Evolutionary conservation across 140 eudicot species (phyloP).

Genomic region (Erigeron philadelphicus): DNA sequence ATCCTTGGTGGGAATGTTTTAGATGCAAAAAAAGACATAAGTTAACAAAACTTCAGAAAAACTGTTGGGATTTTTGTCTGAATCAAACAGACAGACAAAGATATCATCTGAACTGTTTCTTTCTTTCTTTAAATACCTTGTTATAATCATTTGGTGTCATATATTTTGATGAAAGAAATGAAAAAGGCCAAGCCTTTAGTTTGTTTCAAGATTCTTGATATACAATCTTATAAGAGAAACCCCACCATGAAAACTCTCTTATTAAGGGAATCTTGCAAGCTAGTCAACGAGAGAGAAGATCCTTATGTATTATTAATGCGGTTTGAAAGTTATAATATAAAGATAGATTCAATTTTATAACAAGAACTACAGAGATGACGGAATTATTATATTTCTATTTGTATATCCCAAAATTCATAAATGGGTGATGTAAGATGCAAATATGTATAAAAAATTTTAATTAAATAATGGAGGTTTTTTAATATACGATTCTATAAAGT

Average conservation of each 20-base stretch:
- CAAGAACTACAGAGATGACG: constrained; percentile 21
- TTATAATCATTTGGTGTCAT: constrained; percentile 24
- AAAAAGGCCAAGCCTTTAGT: constrained; percentile 13
- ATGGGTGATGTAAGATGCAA: constrained; percentile 33
- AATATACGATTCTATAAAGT: constrained; percentile 3
- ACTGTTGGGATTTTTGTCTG: constrained; percentile 13
- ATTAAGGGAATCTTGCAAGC: constrained; percentile 27
- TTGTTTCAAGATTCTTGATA: constrained; percentile 27
- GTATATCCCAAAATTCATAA: background rate
- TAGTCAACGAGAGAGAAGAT: constrained; percentile 33
- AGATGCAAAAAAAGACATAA: constrained; percentile 25
- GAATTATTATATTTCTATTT: background rate
- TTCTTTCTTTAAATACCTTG: constrained; percentile 14
- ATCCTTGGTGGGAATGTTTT: constrained; percentile 19
- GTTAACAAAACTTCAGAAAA: constrained; percentile 3
- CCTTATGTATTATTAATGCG: background rate
- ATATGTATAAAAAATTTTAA: background rate
- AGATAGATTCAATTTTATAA: constrained; percentile 31
- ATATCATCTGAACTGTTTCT: constrained; percentile 8
- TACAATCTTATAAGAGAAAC: constrained; percentile 6
- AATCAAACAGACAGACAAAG: constrained; percentile 11
- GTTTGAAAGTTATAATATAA: constrained; percentile 4
- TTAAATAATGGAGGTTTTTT: too few species aligned
- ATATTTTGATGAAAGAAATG: constrained; percentile 9
- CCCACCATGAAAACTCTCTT: constrained; percentile 30